Conservation (phyloP, 2,329 filamentous ascomycete species). For the Hirsutella minnesotensis region DNA sequence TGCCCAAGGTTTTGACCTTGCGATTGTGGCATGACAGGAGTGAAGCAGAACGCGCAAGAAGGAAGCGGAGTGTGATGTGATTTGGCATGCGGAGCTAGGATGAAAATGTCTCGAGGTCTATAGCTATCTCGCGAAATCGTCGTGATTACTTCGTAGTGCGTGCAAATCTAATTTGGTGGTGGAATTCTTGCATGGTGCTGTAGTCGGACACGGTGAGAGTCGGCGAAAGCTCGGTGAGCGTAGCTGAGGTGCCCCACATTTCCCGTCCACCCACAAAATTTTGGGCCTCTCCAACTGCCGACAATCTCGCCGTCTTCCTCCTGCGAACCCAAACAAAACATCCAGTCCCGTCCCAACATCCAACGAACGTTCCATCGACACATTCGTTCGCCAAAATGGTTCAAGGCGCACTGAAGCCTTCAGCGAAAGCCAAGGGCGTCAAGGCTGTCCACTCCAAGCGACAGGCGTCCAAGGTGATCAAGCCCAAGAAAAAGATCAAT, state of each 20-base stretch:
- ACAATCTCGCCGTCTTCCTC: neutral
- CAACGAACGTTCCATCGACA: too few species aligned
- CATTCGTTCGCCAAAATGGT: conserved; percentile 28
- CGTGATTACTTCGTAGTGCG: too few species aligned
- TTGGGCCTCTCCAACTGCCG: neutral
- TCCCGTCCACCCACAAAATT: neutral
- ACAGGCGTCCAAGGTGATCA: conserved; percentile 33
- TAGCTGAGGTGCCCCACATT: neutral
- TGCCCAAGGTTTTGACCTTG: too few species aligned
- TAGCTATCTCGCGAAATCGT: too few species aligned
- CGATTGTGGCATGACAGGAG: too few species aligned
- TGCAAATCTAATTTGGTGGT: too few species aligned
- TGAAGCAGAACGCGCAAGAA: too few species aligned
- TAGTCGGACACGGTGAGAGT: too few species aligned
- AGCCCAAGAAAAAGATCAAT: conserved; percentile 33
- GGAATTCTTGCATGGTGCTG: too few species aligned
- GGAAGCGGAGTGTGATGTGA: too few species aligned
- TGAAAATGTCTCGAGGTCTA: too few species aligned
- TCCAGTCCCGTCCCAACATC: neutral
- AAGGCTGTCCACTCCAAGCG: conserved; percentile 29
- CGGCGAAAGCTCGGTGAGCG: neutral
- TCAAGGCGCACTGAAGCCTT: conserved; percentile 41
- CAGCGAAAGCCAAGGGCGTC: conserved; percentile 25
- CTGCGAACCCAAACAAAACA: neutral
- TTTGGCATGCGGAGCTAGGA: too few species aligned